Conservation (phyloP, 192 early-diverging fungal species). For the Phlyctochytrium bullatum region DNA sequence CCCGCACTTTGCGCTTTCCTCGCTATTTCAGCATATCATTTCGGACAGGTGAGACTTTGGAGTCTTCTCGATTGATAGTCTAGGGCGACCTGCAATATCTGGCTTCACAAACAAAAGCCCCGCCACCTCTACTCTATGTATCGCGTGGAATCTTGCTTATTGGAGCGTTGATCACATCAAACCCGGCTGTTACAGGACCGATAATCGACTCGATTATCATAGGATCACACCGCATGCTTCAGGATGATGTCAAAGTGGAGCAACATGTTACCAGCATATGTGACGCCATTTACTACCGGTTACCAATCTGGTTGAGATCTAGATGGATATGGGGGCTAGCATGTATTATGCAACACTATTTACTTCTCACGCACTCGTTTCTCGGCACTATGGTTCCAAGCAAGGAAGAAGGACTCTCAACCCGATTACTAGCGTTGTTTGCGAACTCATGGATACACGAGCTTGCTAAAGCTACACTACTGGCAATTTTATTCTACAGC, state of each 20-base stretch:
- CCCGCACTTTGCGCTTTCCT: constrained; percentile 23
- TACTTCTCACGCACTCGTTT: constrained; percentile 1
- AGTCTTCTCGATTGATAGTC: background rate
- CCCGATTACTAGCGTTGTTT: background rate
- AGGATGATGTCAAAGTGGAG: too few relatives aligned
- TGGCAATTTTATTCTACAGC: constrained; percentile 13
- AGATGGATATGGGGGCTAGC: background rate
- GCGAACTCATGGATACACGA: background rate
- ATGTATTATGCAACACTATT: constrained; percentile 12
- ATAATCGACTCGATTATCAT: constrained; percentile 20
- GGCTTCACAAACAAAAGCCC: background rate
- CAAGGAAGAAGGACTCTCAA: background rate
- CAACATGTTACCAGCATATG: too few relatives aligned
- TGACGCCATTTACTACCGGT: too few relatives aligned
- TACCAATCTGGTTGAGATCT: background rate
- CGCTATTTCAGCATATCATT: constrained; percentile 21
- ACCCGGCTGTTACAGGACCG: constrained; percentile 15
- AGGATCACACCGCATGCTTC: background rate
- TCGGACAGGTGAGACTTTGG: constrained; percentile 22
- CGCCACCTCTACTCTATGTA: constrained; percentile 8
- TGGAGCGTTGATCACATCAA: constrained; percentile 12
- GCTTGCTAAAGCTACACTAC: constrained; percentile 7
- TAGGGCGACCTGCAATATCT: constrained; percentile 26
- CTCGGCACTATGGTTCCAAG: background rate
- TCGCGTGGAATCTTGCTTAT: constrained; percentile 21